Conservation (phyloP, 139 green algal genomes). For the Pseudopediastrum boryanum region DNA sequence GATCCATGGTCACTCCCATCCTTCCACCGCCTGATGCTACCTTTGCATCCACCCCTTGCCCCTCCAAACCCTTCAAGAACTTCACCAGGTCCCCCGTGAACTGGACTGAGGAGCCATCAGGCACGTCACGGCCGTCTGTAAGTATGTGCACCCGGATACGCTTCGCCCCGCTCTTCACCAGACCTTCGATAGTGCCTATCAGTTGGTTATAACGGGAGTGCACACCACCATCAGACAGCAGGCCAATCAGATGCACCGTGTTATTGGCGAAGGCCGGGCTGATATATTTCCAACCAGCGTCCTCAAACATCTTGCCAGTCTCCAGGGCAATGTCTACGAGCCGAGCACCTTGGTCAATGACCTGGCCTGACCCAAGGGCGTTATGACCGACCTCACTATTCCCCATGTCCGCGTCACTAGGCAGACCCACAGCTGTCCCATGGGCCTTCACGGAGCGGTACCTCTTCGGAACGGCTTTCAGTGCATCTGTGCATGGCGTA, state of each 20-base stretch:
- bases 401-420: constrained; percentile 93
- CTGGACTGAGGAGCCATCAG: constrained; percentile 80
- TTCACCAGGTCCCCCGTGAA: constrained; percentile 80
- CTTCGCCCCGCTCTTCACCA: constrained; percentile 84
- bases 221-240: constrained; percentile 94
- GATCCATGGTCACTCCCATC: constrained; percentile 97
- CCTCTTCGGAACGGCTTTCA: constrained; percentile 53
- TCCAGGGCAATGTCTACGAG: constrained; percentile 93
- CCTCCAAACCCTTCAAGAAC: constrained; percentile 60
- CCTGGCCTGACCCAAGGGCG: constrained; percentile 90
- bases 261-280: constrained; percentile 72
- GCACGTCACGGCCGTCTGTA: constrained; percentile 93
- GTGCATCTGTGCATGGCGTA: constrained; percentile 77
- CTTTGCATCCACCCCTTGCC: constrained; percentile 70
- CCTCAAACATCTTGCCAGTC: constrained; percentile 77
- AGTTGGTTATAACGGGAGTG: constrained; percentile 93
- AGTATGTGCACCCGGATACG: constrained; percentile 90
- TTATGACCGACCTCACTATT: constrained; percentile 96
- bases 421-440: constrained; percentile 91
- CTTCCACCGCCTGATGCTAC: constrained; percentile 94
- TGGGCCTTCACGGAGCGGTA: constrained; percentile 86
- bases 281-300: constrained; percentile 87
- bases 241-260: constrained; percentile 95
- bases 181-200: constrained; percentile 58
- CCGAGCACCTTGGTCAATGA: constrained; percentile 91